Percentiles rank a stretch among this genome's conserved stretches.
Evolutionary conservation across 345 rosid genomes (phyloP).

Genomic region (Mallotus nudiflorus): DNA sequence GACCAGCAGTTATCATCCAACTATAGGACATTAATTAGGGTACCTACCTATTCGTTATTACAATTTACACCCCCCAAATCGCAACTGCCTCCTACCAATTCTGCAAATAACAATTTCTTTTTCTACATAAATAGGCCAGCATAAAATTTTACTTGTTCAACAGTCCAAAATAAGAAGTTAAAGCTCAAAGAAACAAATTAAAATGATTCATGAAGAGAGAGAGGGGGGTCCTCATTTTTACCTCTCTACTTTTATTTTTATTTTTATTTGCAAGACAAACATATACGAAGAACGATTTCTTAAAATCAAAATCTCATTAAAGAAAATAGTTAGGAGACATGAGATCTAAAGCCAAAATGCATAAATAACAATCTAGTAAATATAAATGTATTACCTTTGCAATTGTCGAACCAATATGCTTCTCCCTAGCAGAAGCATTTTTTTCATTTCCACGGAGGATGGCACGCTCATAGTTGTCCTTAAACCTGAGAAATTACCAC

Average conservation of each 20-base stretch:
- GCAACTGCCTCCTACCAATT: neutral
- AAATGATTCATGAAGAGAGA: neutral
- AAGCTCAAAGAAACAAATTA: neutral
- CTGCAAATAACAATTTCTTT: neutral
- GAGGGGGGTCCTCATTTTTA: too few relatives aligned
- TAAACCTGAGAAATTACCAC: constrained; percentile 57
- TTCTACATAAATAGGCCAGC: neutral
- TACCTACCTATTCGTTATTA: neutral
- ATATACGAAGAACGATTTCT: neutral
- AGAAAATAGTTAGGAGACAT: neutral
- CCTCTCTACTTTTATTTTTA: too few relatives aligned
- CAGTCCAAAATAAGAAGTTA: neutral
- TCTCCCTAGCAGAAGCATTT: constrained; percentile 85
- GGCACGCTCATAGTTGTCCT: constrained; percentile 68
- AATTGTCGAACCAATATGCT: constrained; percentile 80
- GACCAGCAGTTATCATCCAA: neutral
- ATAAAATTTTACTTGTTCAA: neutral
- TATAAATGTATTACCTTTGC: constrained; percentile 68
- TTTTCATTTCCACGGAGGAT: constrained; percentile 93
- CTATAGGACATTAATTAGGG: neutral
- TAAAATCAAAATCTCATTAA: neutral
- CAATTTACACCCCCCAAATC: neutral
- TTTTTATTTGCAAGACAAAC: too few relatives aligned
- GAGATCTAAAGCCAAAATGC: constrained; percentile 2
- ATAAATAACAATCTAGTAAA: neutral